phyloP scores from a whole-genome alignment of 257 asterid genomes.

The Sherardia arvensis region DNA sequence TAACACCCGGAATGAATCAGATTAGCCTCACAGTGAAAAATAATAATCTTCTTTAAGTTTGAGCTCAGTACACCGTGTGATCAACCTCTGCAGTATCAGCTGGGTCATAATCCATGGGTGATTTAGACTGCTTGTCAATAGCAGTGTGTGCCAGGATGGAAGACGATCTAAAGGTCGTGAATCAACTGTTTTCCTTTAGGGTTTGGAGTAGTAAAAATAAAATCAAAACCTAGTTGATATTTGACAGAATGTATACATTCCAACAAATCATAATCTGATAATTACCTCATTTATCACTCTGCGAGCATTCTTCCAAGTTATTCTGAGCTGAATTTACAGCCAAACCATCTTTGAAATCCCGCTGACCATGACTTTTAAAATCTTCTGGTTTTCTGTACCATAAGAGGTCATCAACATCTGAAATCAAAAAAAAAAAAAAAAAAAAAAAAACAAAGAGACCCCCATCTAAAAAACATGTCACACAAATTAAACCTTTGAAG shows the following conservation, averaged over 20 bases:
- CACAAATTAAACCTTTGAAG: no score
- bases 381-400: no score
- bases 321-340: no score
- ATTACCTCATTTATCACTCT: neutral
- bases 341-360: no score
- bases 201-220: slow-evolving; percentile 31
- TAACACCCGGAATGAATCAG: neutral
- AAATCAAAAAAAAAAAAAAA: no score
- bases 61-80: slow-evolving; percentile 22
- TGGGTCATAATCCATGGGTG: neutral
- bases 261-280: neutral
- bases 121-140: neutral
- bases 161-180: neutral
- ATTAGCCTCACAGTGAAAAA: neutral
- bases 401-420: no score
- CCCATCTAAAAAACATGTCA: no score
- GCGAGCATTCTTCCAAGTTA: neutral
- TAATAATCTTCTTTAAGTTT: neutral
- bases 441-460: no score
- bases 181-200: slow-evolving; percentile 7
- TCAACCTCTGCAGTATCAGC: neutral
- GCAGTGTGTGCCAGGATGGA: neutral
- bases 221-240: slow-evolving; percentile 1
- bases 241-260: neutral
- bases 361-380: no score